These are phyloP conservation scores for Dorcoceras hygrometricum DNA, from an alignment of 257 asterid species.

Conservation along the genomic window DNA sequence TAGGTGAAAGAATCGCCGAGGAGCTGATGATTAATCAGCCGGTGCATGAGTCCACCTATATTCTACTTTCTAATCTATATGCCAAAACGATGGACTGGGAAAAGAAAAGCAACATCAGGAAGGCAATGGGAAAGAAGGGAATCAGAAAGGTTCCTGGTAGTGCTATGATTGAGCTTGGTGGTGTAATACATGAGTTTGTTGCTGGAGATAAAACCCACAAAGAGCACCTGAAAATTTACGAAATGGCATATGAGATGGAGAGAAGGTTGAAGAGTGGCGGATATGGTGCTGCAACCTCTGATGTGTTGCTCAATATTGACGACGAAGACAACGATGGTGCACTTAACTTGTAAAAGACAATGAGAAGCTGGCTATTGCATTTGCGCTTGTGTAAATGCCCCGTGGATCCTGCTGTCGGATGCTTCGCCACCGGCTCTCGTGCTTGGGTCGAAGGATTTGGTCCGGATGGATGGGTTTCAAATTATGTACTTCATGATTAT, in stretches of 20 bases:
- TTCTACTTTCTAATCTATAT: conserved; percentile 59
- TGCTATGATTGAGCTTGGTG: conserved; percentile 63
- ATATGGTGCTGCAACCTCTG: conserved; percentile 37
- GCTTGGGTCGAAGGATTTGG: too few species aligned
- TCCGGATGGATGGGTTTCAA: too few species aligned
- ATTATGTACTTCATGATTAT: too few species aligned
- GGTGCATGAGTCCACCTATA: conserved; percentile 56
- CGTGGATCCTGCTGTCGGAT: neutral
- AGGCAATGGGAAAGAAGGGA: conserved; percentile 65
- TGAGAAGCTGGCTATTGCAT: conserved; percentile 61
- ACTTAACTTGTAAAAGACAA: conserved; percentile 41
- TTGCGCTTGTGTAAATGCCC: conserved; percentile 23
- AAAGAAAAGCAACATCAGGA: conserved; percentile 56
- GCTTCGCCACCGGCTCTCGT: too few species aligned
- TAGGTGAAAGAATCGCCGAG: conserved; percentile 49
- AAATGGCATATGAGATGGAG: conserved; percentile 61
- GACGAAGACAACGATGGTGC: conserved; percentile 67
- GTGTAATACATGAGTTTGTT: conserved; percentile 46
- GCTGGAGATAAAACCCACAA: conserved; percentile 53
- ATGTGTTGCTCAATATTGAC: conserved; percentile 30
- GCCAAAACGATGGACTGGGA: conserved; percentile 63
- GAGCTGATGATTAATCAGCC: conserved; percentile 57
- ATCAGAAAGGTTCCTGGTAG: conserved; percentile 73
- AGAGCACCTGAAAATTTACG: conserved; percentile 33
- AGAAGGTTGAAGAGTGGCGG: conserved; percentile 43